Base-by-base conservation (phyloP, 2,329 filamentous ascomycete species). In the Paramyrothecium roridum region DNA sequence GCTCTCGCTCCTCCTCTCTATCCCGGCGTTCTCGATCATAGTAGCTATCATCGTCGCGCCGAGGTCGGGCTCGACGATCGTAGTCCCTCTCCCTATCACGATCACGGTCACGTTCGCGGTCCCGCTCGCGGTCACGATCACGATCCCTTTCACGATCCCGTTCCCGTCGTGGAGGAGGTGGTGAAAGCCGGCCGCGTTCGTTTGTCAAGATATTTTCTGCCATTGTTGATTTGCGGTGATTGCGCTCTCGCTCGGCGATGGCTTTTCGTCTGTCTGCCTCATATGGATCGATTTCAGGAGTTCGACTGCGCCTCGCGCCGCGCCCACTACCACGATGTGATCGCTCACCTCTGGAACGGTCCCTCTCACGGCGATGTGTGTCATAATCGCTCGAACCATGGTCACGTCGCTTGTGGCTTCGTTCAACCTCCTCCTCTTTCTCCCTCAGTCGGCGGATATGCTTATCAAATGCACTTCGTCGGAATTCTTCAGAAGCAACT, bases 241-340 rank as follows among this genome's bases (percentile, higher is more conserved):
- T 93, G 61, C 93, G 89, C 75, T 98, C 96, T 50, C 96, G 88
- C 69, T 96, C 93, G 56, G 93, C 92, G 68, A 95, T 93, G 47
- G 93, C 93, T 72, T 93, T 95, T 66, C 92, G 89, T 61, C 95
- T 87, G 70, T 99, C 95, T 57, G 93, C 95, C 73, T 98, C 95
- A 72, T 99, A 99, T 20, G 91, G 85, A 75, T 99, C 93, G 56
- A 85, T 84, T 72, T 98, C 95, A n/a, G 92, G 93, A 64, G 89
- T 93, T 65, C 92, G 91, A 68, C 90, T 96, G 64, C 85, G 84
- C 64, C 90, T 80, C 63, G 75, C 74, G 66, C 78, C 74, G 65
- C 83, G 82, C 62, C 75, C 78, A 63, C 78, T 76, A 67, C 77
- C 76, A 61, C 84, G 83, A 71, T 86, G 83, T 74, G 82, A 80